Base-by-base conservation (phyloP, 768 basidiomycete genomes). In the Rhizopogon rudus region DNA sequence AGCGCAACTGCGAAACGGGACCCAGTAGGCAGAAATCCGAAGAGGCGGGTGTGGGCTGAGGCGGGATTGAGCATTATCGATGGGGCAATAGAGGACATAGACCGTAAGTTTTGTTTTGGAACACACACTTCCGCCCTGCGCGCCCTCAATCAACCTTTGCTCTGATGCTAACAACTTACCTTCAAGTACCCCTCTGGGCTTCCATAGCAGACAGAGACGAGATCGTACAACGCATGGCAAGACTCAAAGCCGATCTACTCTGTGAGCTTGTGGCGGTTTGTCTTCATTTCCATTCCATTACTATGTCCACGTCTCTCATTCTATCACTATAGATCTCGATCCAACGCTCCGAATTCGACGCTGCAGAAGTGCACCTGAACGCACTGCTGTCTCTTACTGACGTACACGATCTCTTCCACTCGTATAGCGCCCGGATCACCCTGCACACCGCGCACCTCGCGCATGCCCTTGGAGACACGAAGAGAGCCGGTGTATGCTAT, bases 361-460 rank as follows among this genome's bases (percentile, higher is more conserved):
- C 73, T 9, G 85, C 85, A 1, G 79, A 85, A 62, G 64, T 73
- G 75, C 72, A 75, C 25, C 74, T 86, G 1, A 64, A 74, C 53
- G 61, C 67, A 1, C 67, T 87, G 2, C 81, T 87, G 41, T 80
- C 88, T 1, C 84, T 87, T 60, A 77, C 81, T 5, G 82, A 87
- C 8, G 82, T 80, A 0, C 66, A 79, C 51, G 64, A 67, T n/a
- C 69, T 88, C 40, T 92, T 87, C 61, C 56, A 65, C 31, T 49
- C 66, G 0, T 90, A 84, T 61, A 73, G 82, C 2, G 77, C 84
- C 0, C 81, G 86, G 4, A 81, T 90, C 10, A 77, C 85, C 5
- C 73, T 91, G 6, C 78, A 85, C 55, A 79, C 88, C 51, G 89
- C 83, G 0, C 87, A 92, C 57, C 79, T 91, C 29, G 84, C 87